Percentiles rank a stretch among this genome's conserved stretches.
Evolutionary conservation across 768 basidiomycete species (phyloP).

Genomic region (Suillus weaverae): DNA sequence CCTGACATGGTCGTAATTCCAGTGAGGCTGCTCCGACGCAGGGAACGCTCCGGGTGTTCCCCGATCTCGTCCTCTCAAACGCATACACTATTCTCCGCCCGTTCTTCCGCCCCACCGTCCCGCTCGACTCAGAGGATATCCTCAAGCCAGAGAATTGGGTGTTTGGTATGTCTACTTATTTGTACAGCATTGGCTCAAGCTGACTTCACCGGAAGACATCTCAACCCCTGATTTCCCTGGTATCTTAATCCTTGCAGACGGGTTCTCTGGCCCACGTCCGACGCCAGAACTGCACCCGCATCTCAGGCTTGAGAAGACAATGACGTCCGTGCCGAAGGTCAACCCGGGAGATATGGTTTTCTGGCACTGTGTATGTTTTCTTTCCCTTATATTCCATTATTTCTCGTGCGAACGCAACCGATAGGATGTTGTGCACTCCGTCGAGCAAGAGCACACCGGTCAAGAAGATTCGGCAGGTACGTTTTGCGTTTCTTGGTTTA

Average conservation of each 20-base stretch:
- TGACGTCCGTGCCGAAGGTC: constrained; percentile 72
- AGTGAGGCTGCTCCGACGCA: constrained; percentile 69
- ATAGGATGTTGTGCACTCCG: constrained; percentile 48
- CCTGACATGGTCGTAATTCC: background rate
- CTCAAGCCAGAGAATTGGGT: constrained; percentile 54
- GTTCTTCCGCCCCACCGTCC: constrained; percentile 61
- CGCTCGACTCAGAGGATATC: constrained; percentile 40
- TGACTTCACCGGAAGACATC: constrained; percentile 36
- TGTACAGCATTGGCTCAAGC: background rate
- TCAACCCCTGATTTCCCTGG: constrained; percentile 55
- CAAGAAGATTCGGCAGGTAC: constrained; percentile 56
- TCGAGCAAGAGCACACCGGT: constrained; percentile 55
- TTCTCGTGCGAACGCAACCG: constrained; percentile 7
- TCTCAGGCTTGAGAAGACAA: constrained; percentile 58
- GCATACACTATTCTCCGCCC: constrained; percentile 75
- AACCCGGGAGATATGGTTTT: constrained; percentile 78
- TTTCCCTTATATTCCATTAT: background rate
- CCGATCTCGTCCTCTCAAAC: constrained; percentile 63
- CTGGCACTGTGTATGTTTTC: constrained; percentile 60
- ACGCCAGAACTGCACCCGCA: constrained; percentile 66
- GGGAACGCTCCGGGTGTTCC: constrained; percentile 71
- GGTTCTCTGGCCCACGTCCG: constrained; percentile 45
- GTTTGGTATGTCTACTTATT: constrained; percentile 35
- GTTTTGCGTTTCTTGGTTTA: background rate
- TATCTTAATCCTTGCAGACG: constrained; percentile 29